Conservation (phyloP, 768 basidiomycete genomes). For the Lentinula aciculospora region DNA sequence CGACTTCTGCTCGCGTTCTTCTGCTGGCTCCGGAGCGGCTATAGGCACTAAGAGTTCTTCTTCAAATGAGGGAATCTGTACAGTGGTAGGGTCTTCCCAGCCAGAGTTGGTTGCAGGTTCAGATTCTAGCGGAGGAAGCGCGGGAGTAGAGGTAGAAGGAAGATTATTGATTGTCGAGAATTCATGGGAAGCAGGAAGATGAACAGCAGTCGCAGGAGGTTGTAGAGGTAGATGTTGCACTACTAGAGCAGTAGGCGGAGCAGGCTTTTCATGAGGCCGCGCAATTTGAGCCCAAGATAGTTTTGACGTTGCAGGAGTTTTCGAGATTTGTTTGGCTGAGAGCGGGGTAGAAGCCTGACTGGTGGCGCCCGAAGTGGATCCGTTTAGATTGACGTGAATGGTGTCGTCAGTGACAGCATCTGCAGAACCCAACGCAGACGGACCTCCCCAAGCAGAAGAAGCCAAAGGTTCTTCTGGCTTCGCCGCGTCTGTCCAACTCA, state of each 20-base stretch:
- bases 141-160: slow-evolving; percentile 21
- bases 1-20: slow-evolving; percentile 27
- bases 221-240: not conserved
- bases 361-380: not conserved
- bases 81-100: slow-evolving; percentile 74
- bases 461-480: not conserved
- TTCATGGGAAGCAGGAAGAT: slow-evolving; percentile 22
- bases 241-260: slow-evolving; percentile 30
- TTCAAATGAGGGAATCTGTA: slow-evolving; percentile 64
- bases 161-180: slow-evolving; percentile 27
- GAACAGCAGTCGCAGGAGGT: slow-evolving; percentile 12
- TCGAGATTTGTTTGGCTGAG: slow-evolving; percentile 30
- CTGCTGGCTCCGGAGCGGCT: slow-evolving; percentile 23
- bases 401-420: not conserved
- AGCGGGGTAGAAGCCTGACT: slow-evolving; percentile 6
- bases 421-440: slow-evolving; percentile 21
- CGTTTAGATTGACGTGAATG: not conserved
- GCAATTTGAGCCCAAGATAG: slow-evolving; percentile 86
- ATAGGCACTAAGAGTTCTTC: slow-evolving; percentile 45
- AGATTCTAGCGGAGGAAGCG: slow-evolving; percentile 24
- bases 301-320: slow-evolving; percentile 69
- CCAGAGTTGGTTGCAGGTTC: slow-evolving; percentile 31
- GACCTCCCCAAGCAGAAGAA: slow-evolving; percentile 26
- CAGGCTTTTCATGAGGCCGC: slow-evolving; percentile 62
- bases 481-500: slow-evolving; percentile 21